phyloP scores from a whole-genome alignment of 257 asterid genomes.

The Thymus mandschuricus region DNA sequence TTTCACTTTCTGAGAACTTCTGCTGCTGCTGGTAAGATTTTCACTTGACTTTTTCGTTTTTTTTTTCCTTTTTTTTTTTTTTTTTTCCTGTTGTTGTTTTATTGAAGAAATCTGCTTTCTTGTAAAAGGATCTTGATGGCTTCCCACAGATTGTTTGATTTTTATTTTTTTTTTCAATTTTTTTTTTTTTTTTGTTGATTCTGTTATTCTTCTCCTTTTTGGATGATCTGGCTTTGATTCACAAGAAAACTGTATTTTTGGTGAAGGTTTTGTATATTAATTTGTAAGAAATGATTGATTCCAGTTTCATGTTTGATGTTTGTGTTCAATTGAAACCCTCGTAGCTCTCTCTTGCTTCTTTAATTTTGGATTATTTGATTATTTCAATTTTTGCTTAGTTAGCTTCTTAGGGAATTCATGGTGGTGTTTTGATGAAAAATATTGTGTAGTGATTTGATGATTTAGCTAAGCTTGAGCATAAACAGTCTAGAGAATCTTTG shows the following conservation, averaged over 20 bases:
- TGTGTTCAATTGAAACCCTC: slow-evolving; percentile 5
- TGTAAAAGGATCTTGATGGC: background rate
- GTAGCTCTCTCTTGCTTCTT: slow-evolving; percentile 14
- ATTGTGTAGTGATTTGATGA: slow-evolving; percentile 16
- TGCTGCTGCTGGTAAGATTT: slow-evolving; percentile 30
- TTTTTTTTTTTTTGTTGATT: background rate
- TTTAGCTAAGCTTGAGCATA: background rate
- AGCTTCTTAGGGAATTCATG: slow-evolving; percentile 11
- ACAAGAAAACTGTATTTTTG: background rate
- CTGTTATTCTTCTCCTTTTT: background rate
- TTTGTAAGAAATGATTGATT: slow-evolving; percentile 11
- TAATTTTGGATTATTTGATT: background rate
- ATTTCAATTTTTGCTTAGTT: background rate
- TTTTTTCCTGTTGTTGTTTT: background rate
- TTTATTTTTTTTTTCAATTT: background rate
- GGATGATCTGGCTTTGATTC: background rate
- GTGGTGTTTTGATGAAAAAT: background rate
- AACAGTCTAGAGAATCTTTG: background rate
- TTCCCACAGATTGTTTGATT: background rate
- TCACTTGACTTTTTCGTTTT: background rate
- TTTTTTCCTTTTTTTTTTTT: background rate
- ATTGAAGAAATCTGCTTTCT: background rate
- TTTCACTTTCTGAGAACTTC: background rate
- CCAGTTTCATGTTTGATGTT: background rate
- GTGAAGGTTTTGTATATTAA: background rate